phyloP scores from a whole-genome alignment of 2,329 filamentous ascomycete species.

The Fusarium tupiense region DNA sequence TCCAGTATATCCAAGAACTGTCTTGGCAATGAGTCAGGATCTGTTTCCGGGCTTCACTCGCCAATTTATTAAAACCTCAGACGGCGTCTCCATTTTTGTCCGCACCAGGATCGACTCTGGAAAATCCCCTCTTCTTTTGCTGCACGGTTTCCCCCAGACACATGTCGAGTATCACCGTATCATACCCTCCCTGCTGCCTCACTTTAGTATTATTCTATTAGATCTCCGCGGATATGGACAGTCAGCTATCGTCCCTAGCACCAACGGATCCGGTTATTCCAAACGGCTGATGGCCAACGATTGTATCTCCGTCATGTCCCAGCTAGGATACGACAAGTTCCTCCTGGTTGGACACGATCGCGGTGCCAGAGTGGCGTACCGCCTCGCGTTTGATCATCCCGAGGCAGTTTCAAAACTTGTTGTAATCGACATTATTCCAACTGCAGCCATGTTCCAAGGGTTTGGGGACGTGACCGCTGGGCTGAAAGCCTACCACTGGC shows the following conservation, averaged over 20 bases:
- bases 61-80: fast-evolving
- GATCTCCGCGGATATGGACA: background rate
- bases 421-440: background rate
- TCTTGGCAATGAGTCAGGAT: fast-evolving
- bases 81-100: fast-evolving
- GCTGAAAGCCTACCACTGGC: background rate
- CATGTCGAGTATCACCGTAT: background rate
- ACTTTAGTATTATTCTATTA: fast-evolving
- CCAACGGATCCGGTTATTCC: background rate
- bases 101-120: fast-evolving
- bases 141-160: fast-evolving
- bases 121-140: fast-evolving
- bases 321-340: fast-evolving
- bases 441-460: background rate
- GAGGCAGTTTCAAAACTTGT: fast-evolving
- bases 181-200: fast-evolving
- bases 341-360: background rate
- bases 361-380: fast-evolving
- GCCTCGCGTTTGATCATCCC: fast-evolving
- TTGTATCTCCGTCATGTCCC: background rate
- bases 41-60: background rate
- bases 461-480: background rate
- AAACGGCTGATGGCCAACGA: background rate
- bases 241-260: fast-evolving
- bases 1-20: too few species aligned